These are phyloP conservation scores for Brettanomyces anomalus DNA, from an alignment of 805 yeast genomes.

Conservation along the genomic window DNA sequence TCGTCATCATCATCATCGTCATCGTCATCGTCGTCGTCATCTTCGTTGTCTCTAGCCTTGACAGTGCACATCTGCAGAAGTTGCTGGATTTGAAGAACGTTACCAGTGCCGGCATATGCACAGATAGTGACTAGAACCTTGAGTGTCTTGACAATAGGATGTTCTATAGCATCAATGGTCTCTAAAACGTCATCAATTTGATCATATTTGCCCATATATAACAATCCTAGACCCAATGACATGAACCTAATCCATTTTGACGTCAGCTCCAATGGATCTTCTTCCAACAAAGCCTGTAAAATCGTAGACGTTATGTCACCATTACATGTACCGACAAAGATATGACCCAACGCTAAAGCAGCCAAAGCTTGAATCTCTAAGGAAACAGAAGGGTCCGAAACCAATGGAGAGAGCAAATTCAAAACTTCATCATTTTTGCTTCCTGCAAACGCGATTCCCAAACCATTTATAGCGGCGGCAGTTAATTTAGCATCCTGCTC, in stretches of 20 bases:
- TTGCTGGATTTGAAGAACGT: slow-evolving; percentile 88
- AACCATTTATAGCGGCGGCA: slow-evolving; percentile 79
- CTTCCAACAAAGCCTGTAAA: slow-evolving; percentile 81
- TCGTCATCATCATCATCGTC: slow-evolving; percentile 33
- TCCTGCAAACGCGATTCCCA: slow-evolving; percentile 94
- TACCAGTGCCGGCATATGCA: slow-evolving; percentile 97
- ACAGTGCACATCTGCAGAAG: slow-evolving; percentile 81
- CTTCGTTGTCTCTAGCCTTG: slow-evolving; percentile 48
- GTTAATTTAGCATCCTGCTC: slow-evolving; percentile 58
- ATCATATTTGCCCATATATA: slow-evolving; percentile 90
- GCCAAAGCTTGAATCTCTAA: slow-evolving; percentile 80
- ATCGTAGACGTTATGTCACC: slow-evolving; percentile 93
- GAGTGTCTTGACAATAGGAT: slow-evolving; percentile 82
- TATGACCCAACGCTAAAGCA: slow-evolving; percentile 86
- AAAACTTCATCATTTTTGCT: slow-evolving; percentile 79
- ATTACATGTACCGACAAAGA: slow-evolving; percentile 91
- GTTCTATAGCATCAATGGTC: slow-evolving; percentile 90
- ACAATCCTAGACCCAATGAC: slow-evolving; percentile 84
- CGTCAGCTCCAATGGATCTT: slow-evolving; percentile 66
- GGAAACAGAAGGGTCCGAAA: slow-evolving; percentile 65
- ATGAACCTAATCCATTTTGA: slow-evolving; percentile 85
- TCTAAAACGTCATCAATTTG: slow-evolving; percentile 91
- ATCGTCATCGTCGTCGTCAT: slow-evolving; percentile 51
- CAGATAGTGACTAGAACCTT: slow-evolving; percentile 86
- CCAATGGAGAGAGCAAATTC: slow-evolving; percentile 69